These are phyloP conservation scores for Cyamopsis tetragonoloba DNA, from an alignment of 306 rosid genomes.

Conservation along the genomic window DNA sequence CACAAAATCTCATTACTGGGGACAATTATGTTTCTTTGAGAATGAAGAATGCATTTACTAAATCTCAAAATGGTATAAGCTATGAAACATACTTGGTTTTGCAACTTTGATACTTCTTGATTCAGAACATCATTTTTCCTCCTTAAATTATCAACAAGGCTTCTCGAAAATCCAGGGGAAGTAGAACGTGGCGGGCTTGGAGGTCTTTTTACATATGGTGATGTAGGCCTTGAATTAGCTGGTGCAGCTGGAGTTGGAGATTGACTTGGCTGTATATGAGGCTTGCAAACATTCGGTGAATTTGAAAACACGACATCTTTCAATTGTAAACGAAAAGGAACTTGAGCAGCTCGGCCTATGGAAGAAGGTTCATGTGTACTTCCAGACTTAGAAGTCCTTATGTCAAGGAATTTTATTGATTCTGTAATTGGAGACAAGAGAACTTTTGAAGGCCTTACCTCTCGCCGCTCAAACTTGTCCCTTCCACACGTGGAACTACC, in stretches of 20 bases:
- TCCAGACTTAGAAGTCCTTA: constrained; percentile 43
- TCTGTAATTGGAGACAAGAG: constrained; percentile 62
- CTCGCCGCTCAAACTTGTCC: constrained; percentile 48
- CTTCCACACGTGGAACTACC: constrained; percentile 47
- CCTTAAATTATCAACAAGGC: constrained; percentile 75
- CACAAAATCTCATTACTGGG: constrained; percentile 13
- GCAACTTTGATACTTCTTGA: constrained; percentile 67
- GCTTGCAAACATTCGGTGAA: constrained; percentile 58
- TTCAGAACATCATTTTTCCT: constrained; percentile 59
- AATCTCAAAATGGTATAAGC: constrained; percentile 11
- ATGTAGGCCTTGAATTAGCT: constrained; percentile 45
- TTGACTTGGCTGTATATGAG: constrained; percentile 31
- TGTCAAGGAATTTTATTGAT: constrained; percentile 56
- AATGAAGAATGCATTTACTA: not conserved
- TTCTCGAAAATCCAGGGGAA: constrained; percentile 73
- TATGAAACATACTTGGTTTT: constrained; percentile 52
- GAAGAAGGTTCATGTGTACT: constrained; percentile 43
- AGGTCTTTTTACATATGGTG: constrained; percentile 67
- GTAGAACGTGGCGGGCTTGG: constrained; percentile 79
- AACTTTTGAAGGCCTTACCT: constrained; percentile 53
- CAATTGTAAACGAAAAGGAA: constrained; percentile 51
- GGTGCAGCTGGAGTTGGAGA: constrained; percentile 36
- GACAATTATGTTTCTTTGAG: not conserved
- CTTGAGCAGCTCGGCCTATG: constrained; percentile 55
- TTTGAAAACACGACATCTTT: constrained; percentile 78